Conservation (phyloP, 2,329 filamentous ascomycete genomes). For the Sporothrix pallida region DNA sequence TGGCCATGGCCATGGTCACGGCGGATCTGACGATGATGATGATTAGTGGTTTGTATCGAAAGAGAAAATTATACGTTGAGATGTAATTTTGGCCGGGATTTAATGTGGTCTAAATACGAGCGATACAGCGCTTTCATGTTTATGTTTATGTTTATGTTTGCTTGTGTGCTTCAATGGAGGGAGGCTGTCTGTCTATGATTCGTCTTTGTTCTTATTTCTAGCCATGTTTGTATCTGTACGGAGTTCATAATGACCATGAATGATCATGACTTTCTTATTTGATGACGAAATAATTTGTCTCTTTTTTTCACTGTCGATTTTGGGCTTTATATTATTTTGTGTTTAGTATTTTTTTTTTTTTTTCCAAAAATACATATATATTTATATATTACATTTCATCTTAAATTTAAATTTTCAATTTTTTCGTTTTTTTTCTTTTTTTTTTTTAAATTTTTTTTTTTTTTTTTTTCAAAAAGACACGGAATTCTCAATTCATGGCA, state of each 20-base stretch:
- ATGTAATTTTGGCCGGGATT: neutral
- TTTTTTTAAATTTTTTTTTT: no score
- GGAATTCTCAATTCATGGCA: no score
- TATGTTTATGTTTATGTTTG: neutral
- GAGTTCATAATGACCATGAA: neutral
- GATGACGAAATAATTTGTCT: neutral
- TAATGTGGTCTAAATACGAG: neutral
- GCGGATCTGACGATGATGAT: slow-evolving; percentile 15
- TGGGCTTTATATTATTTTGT: neutral
- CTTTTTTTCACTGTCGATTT: neutral
- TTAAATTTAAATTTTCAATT: no score
- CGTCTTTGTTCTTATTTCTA: neutral
- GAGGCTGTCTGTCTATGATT: neutral
- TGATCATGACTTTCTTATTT: neutral
- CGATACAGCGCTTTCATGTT: neutral
- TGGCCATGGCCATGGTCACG: slow-evolving; percentile 1
- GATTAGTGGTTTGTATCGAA: neutral
- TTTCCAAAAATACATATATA: neutral
- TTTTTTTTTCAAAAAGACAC: no score
- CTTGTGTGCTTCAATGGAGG: neutral
- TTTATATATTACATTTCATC: no score
- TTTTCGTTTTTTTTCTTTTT: no score
- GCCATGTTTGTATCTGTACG: neutral
- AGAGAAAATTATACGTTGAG: neutral
- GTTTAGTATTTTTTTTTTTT: neutral